Evolutionary conservation across 371 early-diverging fungal genomes (phyloP), one percentile per base, ranked within the genome.

Genomic region (Smittium culicis): DNA sequence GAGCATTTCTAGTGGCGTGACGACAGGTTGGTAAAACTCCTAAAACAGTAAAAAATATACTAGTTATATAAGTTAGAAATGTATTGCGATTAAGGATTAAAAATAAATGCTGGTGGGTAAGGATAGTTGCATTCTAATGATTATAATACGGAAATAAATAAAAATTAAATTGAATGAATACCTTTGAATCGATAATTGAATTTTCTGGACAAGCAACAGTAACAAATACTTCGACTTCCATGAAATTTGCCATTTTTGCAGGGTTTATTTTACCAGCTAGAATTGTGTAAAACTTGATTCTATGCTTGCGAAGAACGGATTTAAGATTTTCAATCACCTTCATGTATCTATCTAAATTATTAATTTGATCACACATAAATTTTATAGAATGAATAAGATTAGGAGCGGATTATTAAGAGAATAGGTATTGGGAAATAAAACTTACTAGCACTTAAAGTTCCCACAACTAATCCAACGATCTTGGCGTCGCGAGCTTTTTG

Each of bases 131-230:
- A n/a, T n/a, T n/a, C n/a, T n/a, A n/a, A n/a, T n/a, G n/a, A n/a
- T n/a, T n/a, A n/a, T n/a, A n/a, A n/a, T n/a, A n/a, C n/a, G n/a
- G n/a, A n/a, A n/a, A n/a, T n/a, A n/a, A n/a, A n/a, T n/a, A n/a
- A n/a, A n/a, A n/a, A n/a, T n/a, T n/a, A n/a, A n/a, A 45, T 45
- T 5, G 20, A 45, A 20, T 11, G 20, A 14, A n/a, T 63, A 63
- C 85, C 78, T 85, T 87, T 58, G 89, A 87, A 75, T 96, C 96
- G 65, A 94, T 85, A 71, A 96, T 79, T 64, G 88, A 85, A 80
- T 92, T 93, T 76, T 96, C 93, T 29, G 94, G 92, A 70, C 96
- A 96, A 20, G 94, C 92, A 1, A 94, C 91, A 60, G 93, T 81
- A 1, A 93, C 92, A 76, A 88, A 95, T 25, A 85, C 83, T 68